Percentiles rank a stretch among this genome's conserved stretches.
Conservation (phyloP, 1,284 basidiomycete genomes). For the Boletellus deceptivus region DNA sequence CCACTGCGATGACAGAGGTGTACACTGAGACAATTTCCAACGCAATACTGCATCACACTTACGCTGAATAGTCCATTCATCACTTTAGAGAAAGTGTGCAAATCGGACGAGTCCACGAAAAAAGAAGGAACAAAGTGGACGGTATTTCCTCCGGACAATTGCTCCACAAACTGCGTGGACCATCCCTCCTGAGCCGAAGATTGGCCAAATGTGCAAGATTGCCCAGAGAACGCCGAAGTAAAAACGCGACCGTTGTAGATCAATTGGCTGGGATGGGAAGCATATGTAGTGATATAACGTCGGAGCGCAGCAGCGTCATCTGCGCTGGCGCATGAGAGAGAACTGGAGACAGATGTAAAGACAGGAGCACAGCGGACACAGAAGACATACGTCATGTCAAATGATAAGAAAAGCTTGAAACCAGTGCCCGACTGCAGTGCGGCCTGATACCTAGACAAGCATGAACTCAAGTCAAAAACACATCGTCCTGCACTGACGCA, state of each 20-base stretch:
- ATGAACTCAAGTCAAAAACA: constrained; percentile 4
- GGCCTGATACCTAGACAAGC: constrained; percentile 43
- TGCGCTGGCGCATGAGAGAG: constrained; percentile 54
- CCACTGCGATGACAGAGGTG: constrained; percentile 41
- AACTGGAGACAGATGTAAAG: constrained; percentile 34
- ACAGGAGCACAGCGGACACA: background rate
- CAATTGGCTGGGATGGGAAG: constrained; percentile 64
- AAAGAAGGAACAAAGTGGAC: constrained; percentile 68
- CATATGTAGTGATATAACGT: constrained; percentile 56
- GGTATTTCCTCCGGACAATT: constrained; percentile 44
- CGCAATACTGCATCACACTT: constrained; percentile 11
- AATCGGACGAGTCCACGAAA: constrained; percentile 55
- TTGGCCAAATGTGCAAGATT: constrained; percentile 70
- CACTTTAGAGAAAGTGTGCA: constrained; percentile 46
- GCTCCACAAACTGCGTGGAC: constrained; percentile 53
- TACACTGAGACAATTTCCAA: constrained; percentile 4
- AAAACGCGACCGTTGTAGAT: constrained; percentile 57
- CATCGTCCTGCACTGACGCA: constrained; percentile 48
- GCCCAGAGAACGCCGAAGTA: constrained; percentile 80
- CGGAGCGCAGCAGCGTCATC: constrained; percentile 58
- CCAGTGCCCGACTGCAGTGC: constrained; percentile 50
- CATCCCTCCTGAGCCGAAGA: constrained; percentile 51
- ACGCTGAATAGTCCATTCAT: constrained; percentile 66
- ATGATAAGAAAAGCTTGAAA: constrained; percentile 79
- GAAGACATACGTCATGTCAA: constrained; percentile 69